Percentiles rank a stretch among this genome's conserved stretches.
phyloP scores from a whole-genome alignment of 345 rosid genomes.

The Trapa bicornis region DNA sequence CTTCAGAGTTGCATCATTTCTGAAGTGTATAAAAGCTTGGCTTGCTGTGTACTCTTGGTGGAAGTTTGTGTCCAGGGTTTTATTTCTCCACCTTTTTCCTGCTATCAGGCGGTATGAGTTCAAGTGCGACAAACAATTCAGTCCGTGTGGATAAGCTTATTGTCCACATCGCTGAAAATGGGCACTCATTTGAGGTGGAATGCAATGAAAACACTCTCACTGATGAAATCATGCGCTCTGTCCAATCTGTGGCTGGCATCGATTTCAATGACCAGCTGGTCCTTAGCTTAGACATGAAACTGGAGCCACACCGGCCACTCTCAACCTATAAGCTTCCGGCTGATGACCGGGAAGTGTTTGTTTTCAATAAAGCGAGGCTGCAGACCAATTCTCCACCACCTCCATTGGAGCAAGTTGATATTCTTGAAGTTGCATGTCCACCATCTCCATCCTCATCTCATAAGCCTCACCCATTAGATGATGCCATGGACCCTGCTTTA shows the following conservation, averaged over 20 bases:
- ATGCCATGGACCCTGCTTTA: constrained; percentile 84
- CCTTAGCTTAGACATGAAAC: constrained; percentile 71
- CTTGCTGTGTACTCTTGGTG: not conserved
- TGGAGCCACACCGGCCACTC: constrained; percentile 68
- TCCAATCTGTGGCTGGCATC: constrained; percentile 46
- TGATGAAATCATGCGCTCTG: constrained; percentile 60
- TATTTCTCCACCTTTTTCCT: not conserved
- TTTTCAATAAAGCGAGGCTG: constrained; percentile 72
- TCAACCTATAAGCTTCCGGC: constrained; percentile 75
- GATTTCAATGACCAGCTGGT: constrained; percentile 68
- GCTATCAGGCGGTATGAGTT: constrained; percentile 43
- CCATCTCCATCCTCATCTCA: constrained; percentile 29
- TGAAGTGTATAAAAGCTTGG: not conserved
- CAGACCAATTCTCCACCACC: constrained; percentile 55
- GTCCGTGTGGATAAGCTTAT: constrained; percentile 53
- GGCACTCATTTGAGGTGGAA: constrained; percentile 56
- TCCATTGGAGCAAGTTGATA: constrained; percentile 41
- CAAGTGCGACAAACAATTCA: constrained; percentile 33
- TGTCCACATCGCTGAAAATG: constrained; percentile 82
- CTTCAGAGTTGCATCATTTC: not conserved
- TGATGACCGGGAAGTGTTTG: constrained; percentile 52
- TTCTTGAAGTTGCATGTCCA: constrained; percentile 45
- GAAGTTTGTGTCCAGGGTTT: not conserved
- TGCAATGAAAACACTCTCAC: constrained; percentile 56
- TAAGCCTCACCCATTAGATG: constrained; percentile 73